These are phyloP conservation scores for Didymella exigua DNA, from an alignment of 2,329 filamentous ascomycete species.

Conservation along the genomic window DNA sequence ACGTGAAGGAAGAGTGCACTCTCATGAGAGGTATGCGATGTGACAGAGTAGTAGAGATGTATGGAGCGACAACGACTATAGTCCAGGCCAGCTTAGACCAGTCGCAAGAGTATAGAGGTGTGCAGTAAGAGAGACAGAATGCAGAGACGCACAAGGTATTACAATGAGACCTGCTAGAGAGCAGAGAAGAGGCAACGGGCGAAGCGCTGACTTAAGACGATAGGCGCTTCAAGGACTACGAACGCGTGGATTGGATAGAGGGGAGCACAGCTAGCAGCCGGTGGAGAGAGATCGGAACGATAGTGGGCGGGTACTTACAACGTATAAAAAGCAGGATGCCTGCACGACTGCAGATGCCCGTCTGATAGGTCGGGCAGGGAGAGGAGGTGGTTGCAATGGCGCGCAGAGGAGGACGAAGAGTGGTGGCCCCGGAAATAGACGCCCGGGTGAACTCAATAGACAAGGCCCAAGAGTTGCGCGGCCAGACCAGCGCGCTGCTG, in stretches of 20 bases:
- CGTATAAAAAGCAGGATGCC: constrained; percentile 40
- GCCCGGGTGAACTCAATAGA: constrained; percentile 47
- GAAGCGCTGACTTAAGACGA: constrained; percentile 50
- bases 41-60: constrained; percentile 25
- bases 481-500: constrained; percentile 42
- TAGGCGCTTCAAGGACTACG: constrained; percentile 45
- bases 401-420: constrained; percentile 33
- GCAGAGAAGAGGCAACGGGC: constrained; percentile 42
- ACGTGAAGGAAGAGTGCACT: constrained; percentile 40
- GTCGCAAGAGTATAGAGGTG: constrained; percentile 33
- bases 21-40: constrained; percentile 36
- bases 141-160: constrained; percentile 46
- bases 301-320: constrained; percentile 49
- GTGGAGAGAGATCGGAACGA: constrained; percentile 43
- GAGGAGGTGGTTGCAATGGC: constrained; percentile 41
- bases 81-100: constrained; percentile 49
- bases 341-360: constrained; percentile 37
- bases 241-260: constrained; percentile 37
- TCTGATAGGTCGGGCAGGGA: constrained; percentile 44
- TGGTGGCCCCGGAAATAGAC: constrained; percentile 49
- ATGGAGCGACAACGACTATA: constrained; percentile 41
- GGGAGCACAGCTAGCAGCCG: constrained; percentile 35
- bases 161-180: constrained; percentile 51
- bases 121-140: constrained; percentile 33
- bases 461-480: constrained; percentile 37